Conservation (phyloP, 495 filamentous ascomycete genomes). For the Letharia columbiana region DNA sequence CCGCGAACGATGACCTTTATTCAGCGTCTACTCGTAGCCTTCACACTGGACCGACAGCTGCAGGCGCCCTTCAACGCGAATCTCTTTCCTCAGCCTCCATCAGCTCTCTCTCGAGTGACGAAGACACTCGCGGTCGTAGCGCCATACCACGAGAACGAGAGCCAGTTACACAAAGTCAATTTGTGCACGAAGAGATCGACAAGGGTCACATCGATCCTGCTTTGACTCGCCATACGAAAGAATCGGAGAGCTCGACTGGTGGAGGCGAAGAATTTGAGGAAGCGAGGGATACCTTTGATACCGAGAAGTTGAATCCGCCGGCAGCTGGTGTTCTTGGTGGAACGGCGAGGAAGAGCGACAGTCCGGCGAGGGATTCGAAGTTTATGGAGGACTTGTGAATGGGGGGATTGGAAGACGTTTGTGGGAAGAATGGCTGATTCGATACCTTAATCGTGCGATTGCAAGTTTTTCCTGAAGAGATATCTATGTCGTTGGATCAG, state of each 20-base stretch:
- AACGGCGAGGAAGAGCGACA: slow-evolving; percentile 31
- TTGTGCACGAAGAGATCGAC: slow-evolving; percentile 14
- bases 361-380: slow-evolving; percentile 38
- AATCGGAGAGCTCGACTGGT: slow-evolving; percentile 7
- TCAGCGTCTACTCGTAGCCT: slow-evolving; percentile 10
- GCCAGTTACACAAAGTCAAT: slow-evolving; percentile 16
- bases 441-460: slow-evolving; percentile 3
- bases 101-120: slow-evolving; percentile 27
- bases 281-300: slow-evolving; percentile 41
- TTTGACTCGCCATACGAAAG: slow-evolving; percentile 9
- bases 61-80: slow-evolving; percentile 10
- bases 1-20: slow-evolving; percentile 18
- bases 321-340: slow-evolving; percentile 23
- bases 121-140: slow-evolving; percentile 23
- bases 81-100: slow-evolving; percentile 18
- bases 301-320: slow-evolving; percentile 39
- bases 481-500: neutral
- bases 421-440: neutral
- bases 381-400: slow-evolving; percentile 42
- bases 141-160: slow-evolving; percentile 12
- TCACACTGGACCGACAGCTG: neutral
- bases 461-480: neutral
- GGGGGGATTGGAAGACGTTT: neutral
- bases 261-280: slow-evolving; percentile 31
- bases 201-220: slow-evolving; percentile 13